Percentiles rank a stretch among this genome's conserved stretches.
Conservation (phyloP, 1,284 basidiomycete species). For the Marasmius tenuissimus region DNA sequence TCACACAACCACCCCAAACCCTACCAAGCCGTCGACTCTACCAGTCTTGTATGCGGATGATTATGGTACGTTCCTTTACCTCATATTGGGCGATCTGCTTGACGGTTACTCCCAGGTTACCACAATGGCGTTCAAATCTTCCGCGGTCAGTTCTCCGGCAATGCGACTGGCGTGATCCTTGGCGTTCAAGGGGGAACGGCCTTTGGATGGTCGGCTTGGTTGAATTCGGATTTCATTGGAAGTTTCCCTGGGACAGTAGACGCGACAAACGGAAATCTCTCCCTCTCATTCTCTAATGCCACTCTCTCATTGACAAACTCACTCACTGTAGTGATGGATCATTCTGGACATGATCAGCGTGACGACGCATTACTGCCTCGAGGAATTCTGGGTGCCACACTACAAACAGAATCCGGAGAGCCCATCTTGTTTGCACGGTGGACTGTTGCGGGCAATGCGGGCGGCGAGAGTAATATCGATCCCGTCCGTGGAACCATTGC, state of each 20-base stretch:
- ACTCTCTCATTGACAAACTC: constrained; percentile 10
- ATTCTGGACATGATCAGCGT: constrained; percentile 16
- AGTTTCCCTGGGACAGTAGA: constrained; percentile 12
- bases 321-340: constrained; percentile 17
- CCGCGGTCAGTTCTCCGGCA: constrained; percentile 14
- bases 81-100: neutral
- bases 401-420: neutral
- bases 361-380: constrained; percentile 13
- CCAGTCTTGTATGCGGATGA: constrained; percentile 23
- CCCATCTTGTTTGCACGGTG: neutral
- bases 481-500: neutral
- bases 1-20: constrained; percentile 39
- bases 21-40: constrained; percentile 10
- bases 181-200: constrained; percentile 17
- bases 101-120: neutral
- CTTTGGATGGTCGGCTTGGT: constrained; percentile 15
- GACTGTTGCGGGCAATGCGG: constrained; percentile 9
- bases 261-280: neutral
- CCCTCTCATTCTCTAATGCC: constrained; percentile 6
- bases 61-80: constrained; percentile 14
- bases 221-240: constrained; percentile 14
- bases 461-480: constrained; percentile 8
- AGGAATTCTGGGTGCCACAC: constrained; percentile 8
- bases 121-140: constrained; percentile 18
- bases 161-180: constrained; percentile 10